Percentiles rank a stretch among this genome's conserved stretches.
phyloP scores from a whole-genome alignment of 2,329 filamentous ascomycete genomes.

The Penicillium sp. region DNA sequence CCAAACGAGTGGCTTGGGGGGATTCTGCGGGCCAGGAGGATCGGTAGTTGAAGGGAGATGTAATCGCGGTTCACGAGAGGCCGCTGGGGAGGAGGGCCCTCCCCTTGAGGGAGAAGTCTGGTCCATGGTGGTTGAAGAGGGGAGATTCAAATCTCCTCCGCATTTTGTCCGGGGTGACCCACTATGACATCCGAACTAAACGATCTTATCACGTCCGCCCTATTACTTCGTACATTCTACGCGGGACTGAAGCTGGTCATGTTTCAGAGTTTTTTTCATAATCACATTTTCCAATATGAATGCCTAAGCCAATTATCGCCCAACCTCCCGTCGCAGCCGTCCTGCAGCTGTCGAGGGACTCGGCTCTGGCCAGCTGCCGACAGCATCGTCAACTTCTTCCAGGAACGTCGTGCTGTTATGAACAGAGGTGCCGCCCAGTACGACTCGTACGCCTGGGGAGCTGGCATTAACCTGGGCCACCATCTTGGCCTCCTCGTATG shows the following conservation, averaged over 20 bases:
- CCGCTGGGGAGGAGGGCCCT: constrained; percentile 24
- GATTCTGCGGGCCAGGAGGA: constrained; percentile 69
- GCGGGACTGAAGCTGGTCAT: not conserved
- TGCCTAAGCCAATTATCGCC: constrained; percentile 39
- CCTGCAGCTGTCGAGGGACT: constrained; percentile 59
- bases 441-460: constrained; percentile 81
- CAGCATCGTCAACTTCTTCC: constrained; percentile 87
- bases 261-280: not conserved
- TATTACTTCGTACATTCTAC: not conserved
- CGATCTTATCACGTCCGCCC: not conserved
- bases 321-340: constrained; percentile 61
- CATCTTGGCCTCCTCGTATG: constrained; percentile 96
- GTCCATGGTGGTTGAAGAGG: constrained; percentile 22
- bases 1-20: constrained; percentile 78
- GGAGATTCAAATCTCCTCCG: constrained; percentile 21
- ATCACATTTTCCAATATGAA: not conserved
- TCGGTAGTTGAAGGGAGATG: constrained; percentile 81
- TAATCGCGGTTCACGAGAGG: constrained; percentile 44
- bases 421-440: constrained; percentile 82
- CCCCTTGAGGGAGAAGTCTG: constrained; percentile 27
- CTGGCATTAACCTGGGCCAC: constrained; percentile 92
- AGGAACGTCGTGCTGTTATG: constrained; percentile 87
- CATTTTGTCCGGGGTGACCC: constrained; percentile 23
- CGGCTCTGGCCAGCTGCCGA: constrained; percentile 78
- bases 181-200: not conserved